A percentile compares a stretch with the other conserved stretches of the same genome.
Conservation (phyloP, 2,329 filamentous ascomycete genomes). For the Diaporthe sp. region DNA sequence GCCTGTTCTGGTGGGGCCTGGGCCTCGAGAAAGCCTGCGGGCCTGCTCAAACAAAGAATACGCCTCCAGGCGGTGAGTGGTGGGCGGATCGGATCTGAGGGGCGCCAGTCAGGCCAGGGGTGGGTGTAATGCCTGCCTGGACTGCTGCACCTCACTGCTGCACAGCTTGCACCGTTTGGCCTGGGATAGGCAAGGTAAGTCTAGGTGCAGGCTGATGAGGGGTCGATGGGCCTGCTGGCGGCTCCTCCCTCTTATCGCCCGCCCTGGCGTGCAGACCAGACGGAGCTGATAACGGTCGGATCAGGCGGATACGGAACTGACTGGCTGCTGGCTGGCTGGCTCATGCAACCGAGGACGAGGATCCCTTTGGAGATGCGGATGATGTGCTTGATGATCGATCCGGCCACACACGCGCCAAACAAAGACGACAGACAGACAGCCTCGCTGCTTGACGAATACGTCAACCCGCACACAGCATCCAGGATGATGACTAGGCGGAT, state of each 20-base stretch:
- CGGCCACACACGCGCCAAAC: constrained; percentile 4
- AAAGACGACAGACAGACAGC: constrained; percentile 13
- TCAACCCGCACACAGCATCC: not conserved
- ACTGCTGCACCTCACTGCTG: not conserved
- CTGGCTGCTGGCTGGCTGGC: not conserved
- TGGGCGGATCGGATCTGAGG: constrained; percentile 3
- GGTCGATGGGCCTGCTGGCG: not conserved
- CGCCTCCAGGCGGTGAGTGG: constrained; percentile 16
- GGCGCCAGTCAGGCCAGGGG: not conserved
- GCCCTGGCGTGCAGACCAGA: not conserved
- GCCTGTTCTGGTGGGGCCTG: constrained; percentile 25
- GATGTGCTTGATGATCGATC: constrained; percentile 23
- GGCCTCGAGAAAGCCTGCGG: constrained; percentile 26
- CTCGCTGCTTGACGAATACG: constrained; percentile 16
- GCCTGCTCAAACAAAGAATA: constrained; percentile 4
- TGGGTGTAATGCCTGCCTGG: not conserved
- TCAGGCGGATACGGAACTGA: not conserved
- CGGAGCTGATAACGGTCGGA: constrained; percentile 29
- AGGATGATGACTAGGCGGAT: not conserved
- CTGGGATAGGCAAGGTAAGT: not conserved
- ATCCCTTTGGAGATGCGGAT: not conserved
- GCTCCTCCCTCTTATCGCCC: constrained; percentile 7
- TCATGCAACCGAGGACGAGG: not conserved
- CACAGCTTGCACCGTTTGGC: constrained; percentile 1
- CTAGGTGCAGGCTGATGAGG: constrained; percentile 11